Evolutionary conservation across 495 filamentous ascomycete genomes (phyloP).

Genomic region (Hyaloscypha bicolor): DNA sequence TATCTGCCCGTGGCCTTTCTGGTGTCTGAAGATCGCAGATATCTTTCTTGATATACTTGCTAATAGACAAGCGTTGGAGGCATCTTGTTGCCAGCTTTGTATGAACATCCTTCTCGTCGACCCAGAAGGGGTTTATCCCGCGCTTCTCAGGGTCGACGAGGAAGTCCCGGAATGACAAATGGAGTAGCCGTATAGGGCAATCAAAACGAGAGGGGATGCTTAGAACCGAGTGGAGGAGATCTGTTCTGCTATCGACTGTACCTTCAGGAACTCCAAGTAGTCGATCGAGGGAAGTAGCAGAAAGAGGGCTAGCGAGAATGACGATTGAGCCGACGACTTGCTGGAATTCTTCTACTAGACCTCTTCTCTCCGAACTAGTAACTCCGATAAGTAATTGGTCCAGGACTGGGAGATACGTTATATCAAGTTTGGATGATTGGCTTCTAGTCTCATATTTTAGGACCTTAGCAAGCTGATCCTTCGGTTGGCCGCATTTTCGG

Average conservation of each 20-base stretch:
- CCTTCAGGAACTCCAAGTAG: not conserved
- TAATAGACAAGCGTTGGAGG: constrained; percentile 36
- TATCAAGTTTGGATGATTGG: constrained; percentile 30
- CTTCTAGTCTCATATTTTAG: constrained; percentile 30
- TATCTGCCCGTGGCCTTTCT: constrained; percentile 26
- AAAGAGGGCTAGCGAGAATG: constrained; percentile 30
- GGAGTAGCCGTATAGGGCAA: constrained; percentile 34
- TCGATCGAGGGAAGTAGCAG: not conserved
- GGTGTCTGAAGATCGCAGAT: constrained; percentile 41
- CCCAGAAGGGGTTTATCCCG: constrained; percentile 40
- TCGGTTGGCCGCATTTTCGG: constrained; percentile 15
- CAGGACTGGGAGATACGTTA: constrained; percentile 40
- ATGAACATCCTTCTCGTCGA: constrained; percentile 42
- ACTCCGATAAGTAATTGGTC: constrained; percentile 29
- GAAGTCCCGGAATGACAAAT: constrained; percentile 55
- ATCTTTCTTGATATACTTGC: constrained; percentile 39
- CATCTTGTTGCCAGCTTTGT: constrained; percentile 36
- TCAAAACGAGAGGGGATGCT: constrained; percentile 21
- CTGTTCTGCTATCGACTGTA: constrained; percentile 6
- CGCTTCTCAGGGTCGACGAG: constrained; percentile 40
- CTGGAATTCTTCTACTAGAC: constrained; percentile 27
- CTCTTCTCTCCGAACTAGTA: constrained; percentile 4
- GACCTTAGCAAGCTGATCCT: constrained; percentile 31
- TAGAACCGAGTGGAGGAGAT: constrained; percentile 31
- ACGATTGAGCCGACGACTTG: constrained; percentile 40